Conservation (phyloP, 169 alveolate species). For the Cryptosporidium bovis region DNA sequence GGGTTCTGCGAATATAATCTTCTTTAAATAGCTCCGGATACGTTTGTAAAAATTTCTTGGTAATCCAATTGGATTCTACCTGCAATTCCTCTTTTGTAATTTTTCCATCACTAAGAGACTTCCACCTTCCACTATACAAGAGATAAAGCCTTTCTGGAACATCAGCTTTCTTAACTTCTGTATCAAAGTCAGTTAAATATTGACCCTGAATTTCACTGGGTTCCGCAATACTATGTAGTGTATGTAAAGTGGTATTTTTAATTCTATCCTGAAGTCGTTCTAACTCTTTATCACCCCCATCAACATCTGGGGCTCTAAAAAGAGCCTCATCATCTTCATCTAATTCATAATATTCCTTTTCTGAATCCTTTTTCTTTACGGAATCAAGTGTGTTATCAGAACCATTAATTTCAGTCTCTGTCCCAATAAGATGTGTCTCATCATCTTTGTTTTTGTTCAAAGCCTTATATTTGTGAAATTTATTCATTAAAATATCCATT, state of each 20-base stretch:
- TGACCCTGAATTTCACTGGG: slow-evolving; percentile 46
- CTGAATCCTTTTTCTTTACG: neutral
- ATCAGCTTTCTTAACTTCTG: slow-evolving; percentile 46
- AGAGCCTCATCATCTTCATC: slow-evolving; percentile 13
- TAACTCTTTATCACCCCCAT: slow-evolving; percentile 29
- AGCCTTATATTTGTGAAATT: slow-evolving; percentile 14
- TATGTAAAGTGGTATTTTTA: slow-evolving; percentile 42
- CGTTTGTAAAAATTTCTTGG: slow-evolving; percentile 33
- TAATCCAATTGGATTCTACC: slow-evolving; percentile 49
- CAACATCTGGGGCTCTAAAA: neutral
- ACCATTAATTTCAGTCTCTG: neutral
- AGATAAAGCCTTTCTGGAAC: slow-evolving; percentile 65
- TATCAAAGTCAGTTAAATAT: slow-evolving; percentile 58
- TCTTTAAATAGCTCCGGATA: slow-evolving; percentile 69
- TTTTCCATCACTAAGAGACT: slow-evolving; percentile 14
- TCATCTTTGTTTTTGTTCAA: neutral
- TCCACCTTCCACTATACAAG: slow-evolving; percentile 49
- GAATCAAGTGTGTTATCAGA: too few species aligned
- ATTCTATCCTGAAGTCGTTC: slow-evolving; percentile 23
- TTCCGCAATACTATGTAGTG: slow-evolving; percentile 26
- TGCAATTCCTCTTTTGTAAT: slow-evolving; percentile 33
- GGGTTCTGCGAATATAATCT: slow-evolving; percentile 40
- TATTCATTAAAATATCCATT: slow-evolving; percentile 61
- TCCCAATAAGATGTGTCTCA: neutral
- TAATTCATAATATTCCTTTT: neutral